phyloP scores from a whole-genome alignment of 2,329 filamentous ascomycete species.

The Ophiostoma australiae region DNA sequence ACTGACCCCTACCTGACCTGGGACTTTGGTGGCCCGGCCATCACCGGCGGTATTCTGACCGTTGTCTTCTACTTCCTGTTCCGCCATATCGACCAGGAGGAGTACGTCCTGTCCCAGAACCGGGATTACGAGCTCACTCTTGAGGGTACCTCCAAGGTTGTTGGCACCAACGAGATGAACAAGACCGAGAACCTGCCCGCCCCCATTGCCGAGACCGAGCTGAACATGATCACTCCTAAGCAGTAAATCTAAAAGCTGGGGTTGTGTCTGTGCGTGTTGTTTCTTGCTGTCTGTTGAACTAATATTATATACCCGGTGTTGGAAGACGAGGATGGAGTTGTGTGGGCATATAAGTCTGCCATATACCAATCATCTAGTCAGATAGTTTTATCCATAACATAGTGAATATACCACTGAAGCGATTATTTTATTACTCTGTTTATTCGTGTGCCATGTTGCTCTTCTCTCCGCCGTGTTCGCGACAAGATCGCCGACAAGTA shows the following conservation, averaged over 20 bases:
- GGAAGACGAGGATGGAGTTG: background rate
- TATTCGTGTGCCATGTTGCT: background rate
- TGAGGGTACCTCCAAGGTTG: constrained; percentile 26
- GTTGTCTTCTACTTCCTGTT: constrained; percentile 45
- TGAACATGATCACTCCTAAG: constrained; percentile 33
- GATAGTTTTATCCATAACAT: background rate
- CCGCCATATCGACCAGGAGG: constrained; percentile 44
- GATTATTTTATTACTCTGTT: background rate
- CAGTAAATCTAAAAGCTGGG: constrained; percentile 26
- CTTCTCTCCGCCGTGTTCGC: no score
- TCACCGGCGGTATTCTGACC: constrained; percentile 42
- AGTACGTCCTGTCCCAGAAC: constrained; percentile 40
- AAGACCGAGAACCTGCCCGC: constrained; percentile 30
- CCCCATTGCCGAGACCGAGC: constrained; percentile 31
- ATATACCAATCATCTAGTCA: background rate
- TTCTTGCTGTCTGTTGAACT: background rate
- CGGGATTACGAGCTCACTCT: constrained; percentile 31
- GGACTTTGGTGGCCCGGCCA: constrained; percentile 47
- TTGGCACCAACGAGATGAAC: constrained; percentile 29
- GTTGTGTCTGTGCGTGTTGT: background rate
- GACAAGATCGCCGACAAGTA: background rate
- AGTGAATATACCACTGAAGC: constrained; percentile 3
- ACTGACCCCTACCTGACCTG: constrained; percentile 47
- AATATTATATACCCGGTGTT: constrained; percentile 10
- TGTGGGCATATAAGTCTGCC: background rate